These are phyloP conservation scores for Poronia punctata DNA, from an alignment of 495 filamentous ascomycete species.

Conservation along the genomic window DNA sequence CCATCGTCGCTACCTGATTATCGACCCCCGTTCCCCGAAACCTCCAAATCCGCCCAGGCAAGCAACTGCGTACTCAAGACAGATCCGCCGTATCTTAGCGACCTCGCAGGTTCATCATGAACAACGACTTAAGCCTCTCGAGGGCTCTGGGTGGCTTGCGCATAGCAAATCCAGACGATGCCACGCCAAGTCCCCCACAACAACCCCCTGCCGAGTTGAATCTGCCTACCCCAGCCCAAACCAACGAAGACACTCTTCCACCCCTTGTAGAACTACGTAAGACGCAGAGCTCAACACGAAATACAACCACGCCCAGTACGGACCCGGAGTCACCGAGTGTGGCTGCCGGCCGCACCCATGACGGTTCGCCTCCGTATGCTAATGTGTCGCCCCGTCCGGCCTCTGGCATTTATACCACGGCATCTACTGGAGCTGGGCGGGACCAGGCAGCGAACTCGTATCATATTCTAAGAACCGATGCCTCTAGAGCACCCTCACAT, in stretches of 20 bases:
- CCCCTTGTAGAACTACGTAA: constrained; percentile 14
- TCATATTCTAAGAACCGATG: constrained; percentile 54
- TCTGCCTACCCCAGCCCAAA: constrained; percentile 13
- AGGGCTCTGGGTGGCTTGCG: constrained; percentile 89
- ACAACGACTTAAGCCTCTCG: constrained; percentile 87
- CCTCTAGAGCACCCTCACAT: constrained; percentile 55
- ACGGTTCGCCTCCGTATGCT: constrained; percentile 19
- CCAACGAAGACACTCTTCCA: constrained; percentile 5
- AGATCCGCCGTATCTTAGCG: neutral
- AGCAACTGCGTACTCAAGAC: neutral
- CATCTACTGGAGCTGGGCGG: constrained; percentile 23
- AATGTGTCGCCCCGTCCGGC: constrained; percentile 41
- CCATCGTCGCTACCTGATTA: constrained; percentile 1
- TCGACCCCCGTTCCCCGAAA: neutral
- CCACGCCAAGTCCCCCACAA: constrained; percentile 51
- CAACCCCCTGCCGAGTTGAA: constrained; percentile 30
- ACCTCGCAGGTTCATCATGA: constrained; percentile 49
- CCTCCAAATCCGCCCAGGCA: neutral
- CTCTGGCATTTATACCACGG: constrained; percentile 45
- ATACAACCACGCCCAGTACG: constrained; percentile 6
- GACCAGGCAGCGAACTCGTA: constrained; percentile 37
- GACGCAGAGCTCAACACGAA: constrained; percentile 9
- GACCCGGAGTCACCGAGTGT: constrained; percentile 10
- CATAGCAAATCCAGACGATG: constrained; percentile 94
- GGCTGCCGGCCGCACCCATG: constrained; percentile 16